Evolutionary conservation across 2,329 filamentous ascomycete species (phyloP), one percentile per base, ranked within the genome.

Genomic region (Escovopsis sp.): DNA sequence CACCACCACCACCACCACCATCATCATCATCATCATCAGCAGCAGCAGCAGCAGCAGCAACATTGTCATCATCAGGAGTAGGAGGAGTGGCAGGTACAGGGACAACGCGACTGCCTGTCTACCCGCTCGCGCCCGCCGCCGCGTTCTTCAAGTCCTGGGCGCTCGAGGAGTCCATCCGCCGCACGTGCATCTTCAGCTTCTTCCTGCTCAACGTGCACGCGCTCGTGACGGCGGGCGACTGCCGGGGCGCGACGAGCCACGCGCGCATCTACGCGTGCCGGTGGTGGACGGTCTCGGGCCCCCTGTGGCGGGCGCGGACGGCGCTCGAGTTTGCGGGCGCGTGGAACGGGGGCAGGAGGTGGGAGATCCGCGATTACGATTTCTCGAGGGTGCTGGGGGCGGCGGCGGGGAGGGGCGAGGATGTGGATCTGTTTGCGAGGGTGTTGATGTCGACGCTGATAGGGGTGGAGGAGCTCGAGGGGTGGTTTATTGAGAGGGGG

Each of bases 111-210:
- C 45, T 65, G 5, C 53, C 53, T 8, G 39, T 58, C 13, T 56
- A 56, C 43, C 57, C 65, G 0, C 49, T 71, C 4, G 61, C 60
- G 9, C 57, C 62, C 0, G 62, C 63, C 1, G 60, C 58, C 14
- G 47, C 58, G 0, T 69, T 69, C 36, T 77, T 72, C 72, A 52
- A 56, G 7, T 57, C 60, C 2, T 77, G 69, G 68, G 55, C 72
- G 3, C 58, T 74, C 15, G 62, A 71, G 10, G 72, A 77, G 50
- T 74, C 71, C 0, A 58, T 65, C 1, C 63, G 71, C 2, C 66
- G 72, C 13, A 76, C 72, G 0, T 57, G 70, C 0, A 54, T 76
- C 1, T 57, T 70, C 11, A 52, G 64, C 0, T 67, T 68, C 46
- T 71, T 20, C 20, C 20, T 20, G 20, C 20, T 20, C 20, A 20